Base-by-base conservation (phyloP, 805 yeast species). In the Schwanniomyces sp. region DNA sequence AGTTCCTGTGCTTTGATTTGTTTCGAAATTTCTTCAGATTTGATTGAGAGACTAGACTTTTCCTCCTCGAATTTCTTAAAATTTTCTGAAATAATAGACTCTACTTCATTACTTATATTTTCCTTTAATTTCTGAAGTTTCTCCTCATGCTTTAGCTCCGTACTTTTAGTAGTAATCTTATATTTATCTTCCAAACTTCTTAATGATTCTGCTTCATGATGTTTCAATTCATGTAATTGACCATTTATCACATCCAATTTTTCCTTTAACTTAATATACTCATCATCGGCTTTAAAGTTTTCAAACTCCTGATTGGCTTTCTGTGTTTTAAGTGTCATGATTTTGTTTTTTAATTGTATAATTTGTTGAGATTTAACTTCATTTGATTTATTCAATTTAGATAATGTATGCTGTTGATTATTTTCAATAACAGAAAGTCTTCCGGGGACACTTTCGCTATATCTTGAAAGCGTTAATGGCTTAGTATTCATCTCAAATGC, bases 291-390 rank as follows among this genome's bases (percentile, higher is more conserved):
- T 48, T 56, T 69, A 52, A 50, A 65, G 43, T 61, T 66, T 27
- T 70, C 70, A 24, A 73, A 52, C 40, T 73, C 78, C 27, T 65
- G 57, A 21, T 64, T 64, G 7, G 70, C 71, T 29, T 64, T 66
- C 44, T 70, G 68, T 0, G 78, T 74, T 46, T 69, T 67, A 7
- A 64, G 40, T 1, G 68, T 63, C 54, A 62, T 55, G 1, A 64
- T 55, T 17, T 55, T 45, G 6, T 56, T 53, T 24, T 53, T 56
- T 18, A 51, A 21, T 49, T 57, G 12, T 41, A 30, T 44, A 55
- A 59, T n/a, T 49, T 59, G 43, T 18, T 36, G 44, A 56, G 56
- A 40, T 51, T 60, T 40, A 41, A 40, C 44, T 50, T 49, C 57
- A 4, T 50, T 29, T 39, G 56, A 21, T 38, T 44, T 50, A 21